phyloP scores from a whole-genome alignment of 805 yeast genomes.

The Ogataea trehalophila region DNA sequence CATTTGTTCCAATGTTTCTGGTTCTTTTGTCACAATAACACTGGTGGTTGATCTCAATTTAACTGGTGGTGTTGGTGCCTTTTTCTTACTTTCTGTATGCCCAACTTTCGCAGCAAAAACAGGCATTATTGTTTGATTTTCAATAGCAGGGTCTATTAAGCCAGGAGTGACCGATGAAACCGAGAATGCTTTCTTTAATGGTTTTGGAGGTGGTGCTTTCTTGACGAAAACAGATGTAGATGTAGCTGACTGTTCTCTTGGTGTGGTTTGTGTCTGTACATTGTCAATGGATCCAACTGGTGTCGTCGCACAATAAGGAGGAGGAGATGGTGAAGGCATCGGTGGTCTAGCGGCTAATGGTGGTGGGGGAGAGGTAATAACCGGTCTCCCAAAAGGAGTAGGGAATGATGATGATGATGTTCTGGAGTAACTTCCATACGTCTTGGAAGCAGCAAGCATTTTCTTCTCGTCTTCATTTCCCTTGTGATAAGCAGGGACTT shows the following conservation, averaged over 20 bases:
- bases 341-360: neutral
- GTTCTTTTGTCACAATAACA: neutral
- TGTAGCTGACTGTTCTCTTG: neutral
- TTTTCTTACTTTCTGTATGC: conserved; percentile 1
- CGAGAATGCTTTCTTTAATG: conserved; percentile 9
- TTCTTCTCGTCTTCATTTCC: conserved; percentile 1
- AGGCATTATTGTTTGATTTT: too few species aligned
- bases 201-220: conserved; percentile 16
- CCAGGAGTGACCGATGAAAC: too few species aligned
- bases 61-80: conserved; percentile 8
- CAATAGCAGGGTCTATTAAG: too few species aligned
- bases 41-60: neutral
- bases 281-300: too few species aligned
- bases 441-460: too few species aligned
- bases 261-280: neutral
- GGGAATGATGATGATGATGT: too few species aligned
- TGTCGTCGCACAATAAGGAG: neutral
- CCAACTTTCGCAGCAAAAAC: neutral
- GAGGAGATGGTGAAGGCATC: conserved; percentile 5
- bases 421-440: too few species aligned
- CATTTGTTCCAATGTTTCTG: neutral
- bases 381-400: too few species aligned
- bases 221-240: neutral
- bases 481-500: conserved; percentile 7
- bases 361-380: too few species aligned